phyloP scores from a whole-genome alignment of 352 stramenopile genomes.

The Pythium aristosporum region DNA sequence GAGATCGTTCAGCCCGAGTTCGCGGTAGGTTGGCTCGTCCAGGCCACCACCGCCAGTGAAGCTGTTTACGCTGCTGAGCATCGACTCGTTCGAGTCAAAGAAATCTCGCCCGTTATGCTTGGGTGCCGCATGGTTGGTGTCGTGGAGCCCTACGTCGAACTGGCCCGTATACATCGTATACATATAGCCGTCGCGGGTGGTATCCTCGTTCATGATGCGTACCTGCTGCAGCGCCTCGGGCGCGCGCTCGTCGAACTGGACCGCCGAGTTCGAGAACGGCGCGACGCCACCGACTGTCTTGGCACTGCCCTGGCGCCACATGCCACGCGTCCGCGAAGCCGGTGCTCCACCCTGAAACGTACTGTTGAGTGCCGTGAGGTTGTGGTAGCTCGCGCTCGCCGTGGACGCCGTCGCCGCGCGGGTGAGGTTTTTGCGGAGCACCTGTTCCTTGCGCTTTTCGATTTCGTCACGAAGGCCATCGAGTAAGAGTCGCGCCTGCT shows the following conservation, averaged over 20 bases:
- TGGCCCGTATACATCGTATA: slow-evolving; percentile 16
- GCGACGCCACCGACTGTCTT: slow-evolving; percentile 11
- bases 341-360: slow-evolving; percentile 1
- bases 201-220: slow-evolving; percentile 24
- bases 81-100: slow-evolving; percentile 22
- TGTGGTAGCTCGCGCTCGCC: slow-evolving; percentile 19
- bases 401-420: slow-evolving; percentile 21
- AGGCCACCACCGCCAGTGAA: slow-evolving; percentile 28
- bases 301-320: slow-evolving; percentile 24
- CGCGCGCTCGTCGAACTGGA: slow-evolving; percentile 27
- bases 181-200: slow-evolving; percentile 10
- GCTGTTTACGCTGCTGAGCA: slow-evolving; percentile 29
- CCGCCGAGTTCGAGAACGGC: slow-evolving; percentile 9
- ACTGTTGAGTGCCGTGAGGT: slow-evolving; percentile 2
- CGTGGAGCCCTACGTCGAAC: neutral
- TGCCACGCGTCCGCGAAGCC: slow-evolving; percentile 4
- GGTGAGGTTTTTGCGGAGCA: slow-evolving; percentile 56
- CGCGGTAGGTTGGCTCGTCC: slow-evolving; percentile 27
- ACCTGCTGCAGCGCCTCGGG: slow-evolving; percentile 21
- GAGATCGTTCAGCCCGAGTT: slow-evolving; percentile 30
- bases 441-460: slow-evolving; percentile 74
- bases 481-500: slow-evolving; percentile 64
- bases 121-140: too few relatives aligned
- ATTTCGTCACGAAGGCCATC: slow-evolving; percentile 82
- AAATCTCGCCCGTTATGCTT: neutral